These are phyloP conservation scores for Flagelloscypha sp. DNA, from an alignment of 768 basidiomycete species.

Conservation along the genomic window DNA sequence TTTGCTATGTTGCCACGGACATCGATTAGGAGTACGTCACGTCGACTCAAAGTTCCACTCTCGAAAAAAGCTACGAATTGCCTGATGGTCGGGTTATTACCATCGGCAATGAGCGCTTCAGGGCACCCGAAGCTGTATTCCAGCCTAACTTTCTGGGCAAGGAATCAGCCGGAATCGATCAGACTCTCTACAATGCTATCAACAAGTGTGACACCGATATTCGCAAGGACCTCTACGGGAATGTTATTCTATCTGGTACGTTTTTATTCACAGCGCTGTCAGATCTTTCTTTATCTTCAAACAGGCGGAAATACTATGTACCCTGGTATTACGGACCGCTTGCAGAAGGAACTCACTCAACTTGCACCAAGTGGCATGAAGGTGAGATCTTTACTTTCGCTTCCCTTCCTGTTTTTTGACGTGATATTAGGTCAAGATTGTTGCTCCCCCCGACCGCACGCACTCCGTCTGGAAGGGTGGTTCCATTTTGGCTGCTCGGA, in stretches of 20 bases:
- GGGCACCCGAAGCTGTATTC: constrained; percentile 64
- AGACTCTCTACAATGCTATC: too few species aligned
- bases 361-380: constrained; percentile 61
- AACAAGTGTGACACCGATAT: too few species aligned
- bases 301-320: constrained; percentile 66
- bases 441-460: constrained; percentile 61
- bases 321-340: constrained; percentile 62
- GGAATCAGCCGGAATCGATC: constrained; percentile 59
- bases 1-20: constrained; percentile 37
- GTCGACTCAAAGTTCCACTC: constrained; percentile 53
- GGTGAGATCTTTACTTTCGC: constrained; percentile 25
- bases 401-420: too few species aligned
- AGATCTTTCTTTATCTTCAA: too few species aligned
- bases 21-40: constrained; percentile 67
- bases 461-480: constrained; percentile 66
- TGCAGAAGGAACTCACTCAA: constrained; percentile 62
- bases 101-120: constrained; percentile 68
- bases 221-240: constrained; percentile 26
- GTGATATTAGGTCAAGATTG: constrained; percentile 44
- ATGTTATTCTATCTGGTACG: constrained; percentile 43
- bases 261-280: too few species aligned
- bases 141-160: constrained; percentile 58
- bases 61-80: constrained; percentile 65
- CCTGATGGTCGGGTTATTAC: constrained; percentile 69
- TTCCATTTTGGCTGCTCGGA: constrained; percentile 51